These are phyloP conservation scores for Ceratocystis eucalypticola DNA, from an alignment of 2,329 filamentous ascomycete species.

Conservation along the genomic window DNA sequence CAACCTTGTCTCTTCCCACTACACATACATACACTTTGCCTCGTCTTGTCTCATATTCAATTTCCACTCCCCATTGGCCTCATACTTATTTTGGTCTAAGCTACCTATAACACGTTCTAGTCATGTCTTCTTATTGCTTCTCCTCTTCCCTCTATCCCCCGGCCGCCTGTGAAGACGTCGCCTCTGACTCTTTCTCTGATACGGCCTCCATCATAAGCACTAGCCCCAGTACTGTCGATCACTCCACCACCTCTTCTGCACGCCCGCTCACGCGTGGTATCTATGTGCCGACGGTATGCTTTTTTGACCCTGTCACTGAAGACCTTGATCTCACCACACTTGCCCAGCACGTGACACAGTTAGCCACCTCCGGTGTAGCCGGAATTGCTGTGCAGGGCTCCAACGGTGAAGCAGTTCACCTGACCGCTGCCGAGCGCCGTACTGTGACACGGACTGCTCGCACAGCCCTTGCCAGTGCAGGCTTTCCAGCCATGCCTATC, in stretches of 20 bases:
- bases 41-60: not conserved
- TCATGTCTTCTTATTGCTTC: not conserved
- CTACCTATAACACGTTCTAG: too few species aligned
- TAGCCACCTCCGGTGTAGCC: conserved; percentile 60
- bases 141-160: not conserved
- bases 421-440: conserved; percentile 56
- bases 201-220: conserved; percentile 16
- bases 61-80: too few species aligned
- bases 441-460: conserved; percentile 57
- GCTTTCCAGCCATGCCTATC: conserved; percentile 52
- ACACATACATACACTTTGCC: not conserved
- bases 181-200: conserved; percentile 24
- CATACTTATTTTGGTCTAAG: too few species aligned
- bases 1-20: not conserved
- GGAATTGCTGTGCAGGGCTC: conserved; percentile 67
- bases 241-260: conserved; percentile 23
- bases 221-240: conserved; percentile 4
- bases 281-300: conserved; percentile 62
- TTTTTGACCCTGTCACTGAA: conserved; percentile 53
- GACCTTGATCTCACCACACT: conserved; percentile 37
- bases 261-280: conserved; percentile 40
- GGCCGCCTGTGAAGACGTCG: conserved; percentile 27
- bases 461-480: conserved; percentile 46
- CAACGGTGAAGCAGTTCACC: conserved; percentile 71
- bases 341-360: conserved; percentile 47